Evolutionary conservation across 257 asterid genomes (phyloP), one percentile per base, ranked within the genome.

Genomic region (Primulina huaijiensis): DNA sequence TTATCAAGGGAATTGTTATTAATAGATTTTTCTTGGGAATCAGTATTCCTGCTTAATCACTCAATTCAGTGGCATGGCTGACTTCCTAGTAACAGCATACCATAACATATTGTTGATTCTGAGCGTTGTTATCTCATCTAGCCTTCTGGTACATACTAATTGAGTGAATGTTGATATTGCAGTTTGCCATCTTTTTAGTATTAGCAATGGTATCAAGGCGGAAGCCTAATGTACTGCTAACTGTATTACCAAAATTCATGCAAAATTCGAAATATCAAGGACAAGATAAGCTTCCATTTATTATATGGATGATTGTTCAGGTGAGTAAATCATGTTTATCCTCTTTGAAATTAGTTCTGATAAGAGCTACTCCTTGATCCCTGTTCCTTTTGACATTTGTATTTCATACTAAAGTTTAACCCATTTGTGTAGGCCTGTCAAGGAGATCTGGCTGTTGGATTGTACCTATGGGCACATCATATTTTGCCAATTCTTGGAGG

Each of bases 171-270:
- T 50, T 68, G 56, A 69, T 77, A 21, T 59, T 67, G 72, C 87
- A 91, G 97, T 95, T 91, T 76, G 96, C 92, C 31, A 87, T 87
- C 27, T 92, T 92, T 70, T 14, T 87, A 29, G 90, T 78, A 62
- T 71, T 86, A 68, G 81, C 95, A 40, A 80, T 92, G 85, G 95
- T 89, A 65, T 76, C 89, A 73, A 87, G 95, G 20, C 85, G 88
- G 70, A 92, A 86, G 73, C 95, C 98, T 43, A 92, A 89, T 70
- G 89, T 82, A 53, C 71, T 87, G 63, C 69, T 85, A 76, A 78
- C 25, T 62, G 23, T 86, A 60, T 67, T 89, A 68, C 88, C 96
- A 23, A 81, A 60, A 27, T 71, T 87, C 83, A 79, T 79, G 72
- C 92, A 84, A 34, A 83, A 83, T 67, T 59, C 87, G 6, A 92